Conservation (phyloP, 495 filamentous ascomycete genomes). For the Penicillium arizonense region DNA sequence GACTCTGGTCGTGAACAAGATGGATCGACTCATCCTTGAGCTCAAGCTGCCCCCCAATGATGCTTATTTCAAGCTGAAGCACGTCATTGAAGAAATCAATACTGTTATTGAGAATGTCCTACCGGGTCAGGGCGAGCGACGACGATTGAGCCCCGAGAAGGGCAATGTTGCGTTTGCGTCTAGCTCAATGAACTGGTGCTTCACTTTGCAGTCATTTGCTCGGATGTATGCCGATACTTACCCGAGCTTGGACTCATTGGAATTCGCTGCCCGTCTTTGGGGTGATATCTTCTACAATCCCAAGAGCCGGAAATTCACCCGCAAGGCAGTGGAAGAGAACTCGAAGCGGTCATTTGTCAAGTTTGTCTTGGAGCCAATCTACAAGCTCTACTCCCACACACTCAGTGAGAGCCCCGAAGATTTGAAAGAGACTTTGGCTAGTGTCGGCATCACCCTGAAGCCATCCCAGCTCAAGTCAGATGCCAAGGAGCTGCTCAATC, state of each 20-base stretch:
- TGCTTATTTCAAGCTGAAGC: constrained; percentile 97
- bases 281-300: constrained; percentile 98
- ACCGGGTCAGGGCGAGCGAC: constrained; percentile 76
- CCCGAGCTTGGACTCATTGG: constrained; percentile 70
- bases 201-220: constrained; percentile 88
- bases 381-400: constrained; percentile 95
- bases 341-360: constrained; percentile 88
- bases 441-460: constrained; percentile 81
- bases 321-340: constrained; percentile 77
- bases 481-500: constrained; percentile 80
- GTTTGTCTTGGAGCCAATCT: constrained; percentile 94
- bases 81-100: constrained; percentile 97
- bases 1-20: constrained; percentile 91
- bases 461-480: constrained; percentile 88
- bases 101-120: constrained; percentile 86
- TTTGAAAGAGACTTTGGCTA: constrained; percentile 74
- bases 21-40: constrained; percentile 93
- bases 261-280: constrained; percentile 84
- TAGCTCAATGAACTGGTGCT: constrained; percentile 92
- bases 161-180: constrained; percentile 96
- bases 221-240: constrained; percentile 94
- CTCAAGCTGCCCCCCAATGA: constrained; percentile 92
- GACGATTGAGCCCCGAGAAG: constrained; percentile 89
- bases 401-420: constrained; percentile 89
- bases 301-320: constrained; percentile 80